Percentiles rank a stretch among this genome's conserved stretches.
These are phyloP conservation scores for Asterionellopsis glacialis DNA, from an alignment of 108 stramenopile species.

Conservation along the genomic window DNA sequence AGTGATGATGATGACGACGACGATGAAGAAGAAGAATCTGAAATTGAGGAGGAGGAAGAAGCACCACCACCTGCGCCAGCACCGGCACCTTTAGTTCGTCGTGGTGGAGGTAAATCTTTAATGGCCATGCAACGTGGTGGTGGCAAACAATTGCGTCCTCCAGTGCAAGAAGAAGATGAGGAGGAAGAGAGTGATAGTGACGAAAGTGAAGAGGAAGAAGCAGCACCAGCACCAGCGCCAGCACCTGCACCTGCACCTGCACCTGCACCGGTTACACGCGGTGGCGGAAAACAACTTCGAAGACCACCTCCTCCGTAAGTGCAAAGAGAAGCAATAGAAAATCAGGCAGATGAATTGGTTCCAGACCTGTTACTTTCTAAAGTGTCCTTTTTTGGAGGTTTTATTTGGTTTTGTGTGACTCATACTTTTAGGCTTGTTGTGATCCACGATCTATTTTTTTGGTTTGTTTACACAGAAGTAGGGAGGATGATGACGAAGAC, in stretches of 20 bases:
- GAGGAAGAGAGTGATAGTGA: constrained; percentile 30
- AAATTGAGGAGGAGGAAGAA: constrained; percentile 36
- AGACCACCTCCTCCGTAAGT: constrained; percentile 29
- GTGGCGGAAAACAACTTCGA: constrained; percentile 38
- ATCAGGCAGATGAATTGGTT: too few species aligned
- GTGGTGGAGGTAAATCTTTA: constrained; percentile 65
- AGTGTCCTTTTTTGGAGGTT: too few species aligned
- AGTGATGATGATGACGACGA: constrained; percentile 18
- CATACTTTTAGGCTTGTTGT: too few species aligned
- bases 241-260: constrained; percentile 15
- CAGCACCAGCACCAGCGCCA: constrained; percentile 36
- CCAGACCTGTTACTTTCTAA: too few species aligned
- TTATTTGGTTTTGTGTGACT: too few species aligned
- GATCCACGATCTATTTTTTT: too few species aligned
- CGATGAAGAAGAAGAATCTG: constrained; percentile 48
- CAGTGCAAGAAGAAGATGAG: constrained; percentile 28
- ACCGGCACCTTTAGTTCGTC: constrained; percentile 26
- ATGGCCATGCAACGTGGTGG: constrained; percentile 26
- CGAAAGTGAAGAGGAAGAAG: constrained; percentile 44
- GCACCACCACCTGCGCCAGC: constrained; percentile 28
- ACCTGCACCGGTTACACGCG: constrained; percentile 4
- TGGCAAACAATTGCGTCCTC: constrained; percentile 36
- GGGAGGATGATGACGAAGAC: constrained; percentile 5
- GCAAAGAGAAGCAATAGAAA: too few species aligned
- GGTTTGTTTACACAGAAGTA: too few species aligned